Evolutionary conservation across 2,329 filamentous ascomycete species (phyloP), one percentile per base, ranked within the genome.

Genomic region (Trichophyton verrucosum): DNA sequence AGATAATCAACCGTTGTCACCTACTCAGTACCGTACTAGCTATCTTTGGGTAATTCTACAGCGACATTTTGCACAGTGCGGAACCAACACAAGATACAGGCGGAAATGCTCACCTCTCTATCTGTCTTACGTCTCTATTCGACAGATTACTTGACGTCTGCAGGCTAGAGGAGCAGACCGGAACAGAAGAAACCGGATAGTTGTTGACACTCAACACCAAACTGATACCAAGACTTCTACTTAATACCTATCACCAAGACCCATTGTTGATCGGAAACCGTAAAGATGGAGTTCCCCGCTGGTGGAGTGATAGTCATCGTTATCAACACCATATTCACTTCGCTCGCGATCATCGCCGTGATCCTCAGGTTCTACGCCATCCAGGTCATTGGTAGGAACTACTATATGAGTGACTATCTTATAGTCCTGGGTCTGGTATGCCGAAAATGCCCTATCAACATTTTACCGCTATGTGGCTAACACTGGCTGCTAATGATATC

Each of bases 311-410:
- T 42, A 11, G 40, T 59, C 11, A 36, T 59, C 15, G 11, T 13
- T 24, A 24, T 59, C 36, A 49, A 47, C 42, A 36, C 57, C 15
- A 42, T 22, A 17, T 59, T 59, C 13, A 47, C 30, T 9, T n/a
- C 8, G 11, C 44, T 59, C 17, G 57, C 57, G 9, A 38, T 30
- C 42, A 22, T 30, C 22, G 57, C 57, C 3, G 57, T 59, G 20
- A 36, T 33, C 20, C 57, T 59, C 7, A 30, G 57, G 22, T 59
- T 59, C 42, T 59, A 59, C 30, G 40, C 57, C 13, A 59, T 49
- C 20, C 22, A 30, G 3, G 24, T 59, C 36, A 46, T 49, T 30
- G 57, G 40, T 5, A 59, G 57, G 42, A 44, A 24, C 8, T 38
- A 49, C 27, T 49, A 59, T 22, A 8, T 38, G 42, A 47, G 40